Evolutionary conservation across 768 basidiomycete genomes (phyloP).

Genomic region (Fibroporia radiculosa): DNA sequence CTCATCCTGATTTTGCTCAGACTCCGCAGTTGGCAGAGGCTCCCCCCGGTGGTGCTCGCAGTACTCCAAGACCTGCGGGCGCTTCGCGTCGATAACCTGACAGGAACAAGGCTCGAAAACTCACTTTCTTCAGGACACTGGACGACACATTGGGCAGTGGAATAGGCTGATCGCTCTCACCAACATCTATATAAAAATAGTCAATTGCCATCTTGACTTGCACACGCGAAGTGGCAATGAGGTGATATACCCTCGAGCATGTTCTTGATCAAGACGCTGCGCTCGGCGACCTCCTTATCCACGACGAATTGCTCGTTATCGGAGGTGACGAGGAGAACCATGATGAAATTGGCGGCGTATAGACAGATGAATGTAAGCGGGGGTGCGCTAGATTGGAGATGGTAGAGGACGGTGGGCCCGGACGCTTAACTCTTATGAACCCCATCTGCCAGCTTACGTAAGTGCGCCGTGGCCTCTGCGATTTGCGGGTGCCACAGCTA

Average conservation of each 20-base stretch:
- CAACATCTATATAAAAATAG: conserved; percentile 57
- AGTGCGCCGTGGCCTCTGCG: too few species aligned
- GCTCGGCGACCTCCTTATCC: conserved; percentile 91
- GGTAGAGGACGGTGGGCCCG: not conserved
- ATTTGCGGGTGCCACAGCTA: too few species aligned
- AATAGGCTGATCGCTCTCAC: conserved; percentile 90
- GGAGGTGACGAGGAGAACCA: conserved; percentile 87
- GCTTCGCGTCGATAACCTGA: conserved; percentile 4
- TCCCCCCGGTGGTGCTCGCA: conserved; percentile 99
- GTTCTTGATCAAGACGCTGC: conserved; percentile 96
- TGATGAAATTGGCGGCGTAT: conserved; percentile 33
- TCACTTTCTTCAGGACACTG: conserved; percentile 86
- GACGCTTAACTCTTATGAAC: not conserved
- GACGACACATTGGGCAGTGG: conserved; percentile 93
- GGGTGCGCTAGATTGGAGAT: not conserved
- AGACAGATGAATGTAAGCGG: not conserved
- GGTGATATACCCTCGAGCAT: conserved; percentile 86
- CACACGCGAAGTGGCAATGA: conserved; percentile 1
- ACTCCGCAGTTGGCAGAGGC: conserved; percentile 82
- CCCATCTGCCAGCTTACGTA: not conserved
- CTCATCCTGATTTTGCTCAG: conserved; percentile 82
- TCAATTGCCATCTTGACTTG: conserved; percentile 1
- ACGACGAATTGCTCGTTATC: conserved; percentile 93
- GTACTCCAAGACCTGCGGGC: conserved; percentile 85
- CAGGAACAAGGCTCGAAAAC: conserved; percentile 10